A percentile compares a stretch with the other conserved stretches of the same genome.
Conservation (phyloP, 352 stramenopile species). For the Globisporangium paddicum region DNA sequence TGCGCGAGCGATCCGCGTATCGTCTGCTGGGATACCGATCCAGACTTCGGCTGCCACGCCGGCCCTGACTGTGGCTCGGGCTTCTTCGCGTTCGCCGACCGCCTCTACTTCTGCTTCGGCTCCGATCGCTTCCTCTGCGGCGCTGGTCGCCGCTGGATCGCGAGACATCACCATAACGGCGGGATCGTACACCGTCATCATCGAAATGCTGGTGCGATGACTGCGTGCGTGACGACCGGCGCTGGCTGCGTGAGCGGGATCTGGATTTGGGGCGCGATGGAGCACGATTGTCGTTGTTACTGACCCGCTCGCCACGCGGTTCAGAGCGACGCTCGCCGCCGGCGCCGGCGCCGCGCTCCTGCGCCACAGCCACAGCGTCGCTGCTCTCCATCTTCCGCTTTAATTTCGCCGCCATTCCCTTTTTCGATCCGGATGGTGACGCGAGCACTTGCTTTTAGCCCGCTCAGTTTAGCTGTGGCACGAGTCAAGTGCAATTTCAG, state of each 20-base stretch:
- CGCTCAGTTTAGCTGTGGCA: neutral
- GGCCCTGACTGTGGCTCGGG: conserved; percentile 4
- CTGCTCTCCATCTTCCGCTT: conserved; percentile 7
- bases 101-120: neutral
- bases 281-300: neutral
- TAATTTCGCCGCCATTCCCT: neutral
- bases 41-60: conserved; percentile 8
- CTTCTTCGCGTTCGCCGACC: neutral
- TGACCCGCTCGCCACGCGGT: neutral
- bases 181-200: neutral
- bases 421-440: neutral
- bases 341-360: neutral
- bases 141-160: conserved; percentile 1
- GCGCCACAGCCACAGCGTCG: neutral
- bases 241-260: neutral
- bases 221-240: neutral
- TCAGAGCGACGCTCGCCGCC: neutral
- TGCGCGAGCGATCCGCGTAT: conserved; percentile 5
- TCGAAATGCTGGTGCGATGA: neutral
- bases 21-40: conserved; percentile 1
- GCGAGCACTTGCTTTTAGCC: neutral
- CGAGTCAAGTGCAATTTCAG: neutral
- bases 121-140: neutral
- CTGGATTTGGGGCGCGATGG: neutral
- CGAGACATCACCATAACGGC: neutral